Evolutionary conservation across 2,329 filamentous ascomycete genomes (phyloP), one percentile per base, ranked within the genome.

Genomic region (Helotiales sp.): DNA sequence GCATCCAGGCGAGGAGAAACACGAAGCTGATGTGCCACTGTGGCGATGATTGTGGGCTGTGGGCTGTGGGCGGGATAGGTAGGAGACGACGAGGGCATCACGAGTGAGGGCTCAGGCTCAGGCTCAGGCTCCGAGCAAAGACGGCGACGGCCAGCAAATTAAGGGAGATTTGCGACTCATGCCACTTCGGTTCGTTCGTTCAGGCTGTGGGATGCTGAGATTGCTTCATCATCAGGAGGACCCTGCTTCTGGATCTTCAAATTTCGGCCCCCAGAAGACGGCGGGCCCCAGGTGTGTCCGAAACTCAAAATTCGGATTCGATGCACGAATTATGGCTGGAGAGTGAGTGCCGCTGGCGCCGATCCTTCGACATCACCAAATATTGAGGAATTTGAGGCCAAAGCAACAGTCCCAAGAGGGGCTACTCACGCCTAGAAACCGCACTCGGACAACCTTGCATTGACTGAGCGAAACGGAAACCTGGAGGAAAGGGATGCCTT

Each of bases 391-490:
- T n/a, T n/a, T 20, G 52, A 52, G 57, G 61, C 52, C 61, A 64
- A 66, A 64, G 55, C 61, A 59, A 61, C 61, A 43, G 28, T 15
- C 20, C 37, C 32, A 37, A 64, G 40, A 50, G 40, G 43, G 62
- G 26, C 52, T 59, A 60, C n/a, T 45, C 52, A 57, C 34, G 57
- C 58, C 37, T 8, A 34, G 52, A 50, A 45, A 49, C 34, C 32
- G 47, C 60, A 54, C 63, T 64, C 61, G 52, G 64, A 63, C 50
- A 43, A 22, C 32, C 58, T 66, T 68, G 71, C 71, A 73, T 72
- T 72, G 69, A 72, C 64, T 28, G 61, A 30, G 60, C 70, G 67
- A 71, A 69, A 68, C 64, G 20, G 54, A 57, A 57, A 57, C 30
- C 32, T 58, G 17, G 63, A 40, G 20, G 40, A 63, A 24, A 52